phyloP scores from a whole-genome alignment of 768 basidiomycete species.

The Leucocoprinus birnbaumii region DNA sequence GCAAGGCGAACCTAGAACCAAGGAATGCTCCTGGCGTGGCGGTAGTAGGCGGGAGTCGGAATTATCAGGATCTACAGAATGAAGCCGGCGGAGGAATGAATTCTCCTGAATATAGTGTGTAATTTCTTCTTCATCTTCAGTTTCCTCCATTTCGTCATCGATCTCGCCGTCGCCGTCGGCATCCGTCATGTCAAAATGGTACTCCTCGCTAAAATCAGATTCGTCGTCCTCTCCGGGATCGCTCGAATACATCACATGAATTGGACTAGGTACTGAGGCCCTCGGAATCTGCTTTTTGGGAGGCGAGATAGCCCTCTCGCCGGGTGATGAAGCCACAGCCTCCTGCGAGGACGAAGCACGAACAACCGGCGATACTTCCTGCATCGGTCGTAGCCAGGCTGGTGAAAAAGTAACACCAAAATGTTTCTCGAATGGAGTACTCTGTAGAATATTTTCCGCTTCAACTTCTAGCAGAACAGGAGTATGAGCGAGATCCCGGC shows the following conservation, averaged over 20 bases:
- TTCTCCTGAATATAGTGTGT: neutral
- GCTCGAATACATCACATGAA: slow-evolving; percentile 1
- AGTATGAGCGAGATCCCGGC: slow-evolving; percentile 7
- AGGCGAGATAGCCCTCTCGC: neutral
- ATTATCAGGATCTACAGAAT: neutral
- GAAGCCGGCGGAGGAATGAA: slow-evolving; percentile 7
- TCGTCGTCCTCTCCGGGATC: neutral
- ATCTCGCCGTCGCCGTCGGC: slow-evolving; percentile 5
- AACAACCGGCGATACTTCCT: slow-evolving; percentile 28
- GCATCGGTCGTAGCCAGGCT: slow-evolving; percentile 16
- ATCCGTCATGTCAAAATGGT: neutral
- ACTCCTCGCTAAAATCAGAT: no score
- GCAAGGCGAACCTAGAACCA: slow-evolving; percentile 18
- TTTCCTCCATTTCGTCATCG: neutral
- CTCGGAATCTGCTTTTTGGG: neutral
- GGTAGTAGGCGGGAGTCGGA: neutral
- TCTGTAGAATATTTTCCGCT: slow-evolving; percentile 11
- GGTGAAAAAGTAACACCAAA: slow-evolving; percentile 15
- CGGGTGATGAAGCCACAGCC: neutral
- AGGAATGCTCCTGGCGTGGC: neutral
- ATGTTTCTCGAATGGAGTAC: slow-evolving; percentile 16
- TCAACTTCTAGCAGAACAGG: slow-evolving; percentile 7
- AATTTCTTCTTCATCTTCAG: neutral
- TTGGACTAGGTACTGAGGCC: neutral
- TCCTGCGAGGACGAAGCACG: slow-evolving; percentile 17